Evolutionary conservation across 495 filamentous ascomycete species (phyloP).

Genomic region (Hypoxylon rickii): DNA sequence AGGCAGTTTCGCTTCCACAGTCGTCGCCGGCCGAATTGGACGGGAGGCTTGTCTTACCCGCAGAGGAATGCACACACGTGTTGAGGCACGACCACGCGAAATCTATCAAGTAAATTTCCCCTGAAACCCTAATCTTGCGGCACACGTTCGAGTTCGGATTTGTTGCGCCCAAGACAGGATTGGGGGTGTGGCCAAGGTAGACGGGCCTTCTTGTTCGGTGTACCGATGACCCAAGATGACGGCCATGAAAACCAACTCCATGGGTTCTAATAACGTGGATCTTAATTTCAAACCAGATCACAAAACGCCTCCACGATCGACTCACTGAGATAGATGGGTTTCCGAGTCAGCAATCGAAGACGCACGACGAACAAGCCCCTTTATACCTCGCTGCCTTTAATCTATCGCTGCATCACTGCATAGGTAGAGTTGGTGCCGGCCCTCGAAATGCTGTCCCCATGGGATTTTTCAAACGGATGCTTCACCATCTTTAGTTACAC

Average conservation of each 20-base stretch:
- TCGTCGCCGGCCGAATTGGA: constrained; percentile 14
- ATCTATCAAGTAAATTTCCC: constrained; percentile 3
- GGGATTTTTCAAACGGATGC: too few relatives aligned
- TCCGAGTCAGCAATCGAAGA: too few relatives aligned
- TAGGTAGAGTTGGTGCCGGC: too few relatives aligned
- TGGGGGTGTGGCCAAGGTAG: not conserved
- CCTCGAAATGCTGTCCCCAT: too few relatives aligned
- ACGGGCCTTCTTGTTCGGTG: not conserved
- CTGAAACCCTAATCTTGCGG: constrained; percentile 23
- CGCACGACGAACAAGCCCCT: too few relatives aligned
- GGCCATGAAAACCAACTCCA: not conserved
- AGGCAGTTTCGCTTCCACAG: too few relatives aligned
- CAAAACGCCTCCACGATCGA: too few relatives aligned
- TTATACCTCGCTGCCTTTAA: too few relatives aligned
- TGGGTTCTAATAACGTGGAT: not conserved
- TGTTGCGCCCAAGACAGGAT: not conserved
- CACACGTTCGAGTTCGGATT: constrained; percentile 5
- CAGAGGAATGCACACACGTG: constrained; percentile 14
- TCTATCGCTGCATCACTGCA: too few relatives aligned
- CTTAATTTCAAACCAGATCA: too few relatives aligned
- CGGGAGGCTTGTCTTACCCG: constrained; percentile 16
- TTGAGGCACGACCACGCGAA: constrained; percentile 9
- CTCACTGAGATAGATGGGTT: too few relatives aligned
- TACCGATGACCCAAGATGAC: not conserved
- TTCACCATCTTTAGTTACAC: too few relatives aligned